A percentile compares a stretch with the other conserved stretches of the same genome.
phyloP scores from a whole-genome alignment of 441 rosid species.

The Macaranga tanarius region DNA sequence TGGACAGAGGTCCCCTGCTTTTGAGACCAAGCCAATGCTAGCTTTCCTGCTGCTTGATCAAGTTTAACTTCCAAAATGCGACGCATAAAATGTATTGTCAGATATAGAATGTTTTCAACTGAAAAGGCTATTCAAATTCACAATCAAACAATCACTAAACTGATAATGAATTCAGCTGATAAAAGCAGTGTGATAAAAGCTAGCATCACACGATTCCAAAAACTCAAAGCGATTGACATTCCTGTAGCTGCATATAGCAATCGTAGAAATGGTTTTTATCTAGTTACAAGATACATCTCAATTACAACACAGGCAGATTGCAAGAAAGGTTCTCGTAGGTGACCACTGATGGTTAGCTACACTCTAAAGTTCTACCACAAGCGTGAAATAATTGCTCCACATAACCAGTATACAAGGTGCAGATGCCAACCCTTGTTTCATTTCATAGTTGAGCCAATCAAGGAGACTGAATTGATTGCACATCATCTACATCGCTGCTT shows the following conservation, averaged over 20 bases:
- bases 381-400: slow-evolving; percentile 29
- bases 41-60: not conserved
- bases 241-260: slow-evolving; percentile 32
- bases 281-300: slow-evolving; percentile 39
- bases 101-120: not conserved
- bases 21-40: not conserved
- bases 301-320: slow-evolving; percentile 32
- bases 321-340: slow-evolving; percentile 18
- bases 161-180: not conserved
- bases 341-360: slow-evolving; percentile 39
- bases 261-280: slow-evolving; percentile 30
- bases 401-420: slow-evolving; percentile 23
- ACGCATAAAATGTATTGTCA: not conserved
- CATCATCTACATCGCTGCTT: slow-evolving; percentile 49
- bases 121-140: not conserved
- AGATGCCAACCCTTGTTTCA: slow-evolving; percentile 23
- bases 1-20: not conserved
- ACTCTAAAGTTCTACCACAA: slow-evolving; percentile 35
- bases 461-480: slow-evolving; percentile 21
- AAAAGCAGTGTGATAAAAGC: not conserved
- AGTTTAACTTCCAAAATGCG: not conserved
- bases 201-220: slow-evolving; percentile 15
- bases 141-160: not conserved
- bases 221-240: slow-evolving; percentile 31
- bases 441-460: slow-evolving; percentile 22